Percentiles rank a stretch among this genome's conserved stretches.
Evolutionary conservation across 345 rosid species (phyloP).

Genomic region (Dovyalis caffra): DNA sequence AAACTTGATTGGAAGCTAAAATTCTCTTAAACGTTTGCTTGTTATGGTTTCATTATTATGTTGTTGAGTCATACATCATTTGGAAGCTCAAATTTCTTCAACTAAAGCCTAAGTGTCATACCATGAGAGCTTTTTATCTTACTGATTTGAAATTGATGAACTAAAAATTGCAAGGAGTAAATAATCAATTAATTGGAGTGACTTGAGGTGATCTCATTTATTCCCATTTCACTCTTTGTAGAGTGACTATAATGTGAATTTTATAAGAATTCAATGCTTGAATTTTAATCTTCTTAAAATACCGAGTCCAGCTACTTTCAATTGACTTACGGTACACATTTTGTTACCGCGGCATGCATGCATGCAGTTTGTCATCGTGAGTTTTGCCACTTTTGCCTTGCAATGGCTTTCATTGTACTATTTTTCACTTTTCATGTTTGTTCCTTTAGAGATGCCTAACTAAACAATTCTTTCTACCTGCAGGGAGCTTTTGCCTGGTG

Average conservation of each 20-base stretch:
- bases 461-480: conserved; percentile 12
- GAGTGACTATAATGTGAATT: not conserved
- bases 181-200: not conserved
- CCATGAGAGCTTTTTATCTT: not conserved
- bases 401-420: not conserved
- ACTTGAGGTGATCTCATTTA: not conserved
- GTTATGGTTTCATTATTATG: not conserved
- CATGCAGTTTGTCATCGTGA: no score
- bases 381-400: not conserved
- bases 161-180: no score
- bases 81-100: not conserved
- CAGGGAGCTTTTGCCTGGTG: conserved; percentile 71
- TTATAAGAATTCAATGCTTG: not conserved
- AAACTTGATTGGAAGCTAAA: not conserved
- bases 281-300: not conserved
- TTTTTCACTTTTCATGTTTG: not conserved
- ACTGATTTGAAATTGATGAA: not conserved
- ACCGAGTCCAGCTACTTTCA: no score
- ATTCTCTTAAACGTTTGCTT: not conserved
- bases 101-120: not conserved
- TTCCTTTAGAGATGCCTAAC: not conserved
- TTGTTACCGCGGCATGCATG: no score
- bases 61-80: not conserved
- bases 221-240: not conserved
- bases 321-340: no score